Evolutionary conservation across 495 filamentous ascomycete species (phyloP), one percentile per base, ranked within the genome.

Genomic region (Penicillium robsamsonii): DNA sequence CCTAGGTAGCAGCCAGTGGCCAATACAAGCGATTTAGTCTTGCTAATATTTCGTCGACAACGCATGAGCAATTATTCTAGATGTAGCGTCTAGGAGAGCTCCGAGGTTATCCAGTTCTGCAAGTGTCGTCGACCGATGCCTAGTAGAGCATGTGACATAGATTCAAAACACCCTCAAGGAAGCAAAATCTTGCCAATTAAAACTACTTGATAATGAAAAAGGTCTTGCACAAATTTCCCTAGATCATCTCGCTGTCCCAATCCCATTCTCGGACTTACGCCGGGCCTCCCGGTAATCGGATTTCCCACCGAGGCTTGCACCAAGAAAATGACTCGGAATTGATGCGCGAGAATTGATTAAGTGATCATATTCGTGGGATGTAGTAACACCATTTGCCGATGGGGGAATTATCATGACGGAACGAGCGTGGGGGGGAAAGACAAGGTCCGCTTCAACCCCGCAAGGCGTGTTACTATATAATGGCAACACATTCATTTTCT

Each of bases 201-300:
- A 11, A 22, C 17, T n/a, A 20, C 20, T 20, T 22, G 24, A 12
- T 11, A 2, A 22, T 11, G 11, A 43, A 43, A 12, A 43, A 7
- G 41, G 11, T 27, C 25, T 29, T 13, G n/a, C 43, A 46, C 12
- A 17, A 8, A 6, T 15, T 46, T 46, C 6, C 0, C 10, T 9
- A 46, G 44, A 8, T 18, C 44, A 46, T 27, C 25, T 46, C 13
- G 43, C 43, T 17, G 43, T 46, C 15, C 13, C 3, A 45, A 30
- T 29, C 27, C 4, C 44, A 18, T 46, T 18, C 48, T 70, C 68
- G 73, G 73, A 76, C 67, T 68, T 74, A 15, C 65, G 60, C 73
- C 73, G 73, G 58, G 50, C 46, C 12, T 25, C 43, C 37, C 57
- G 70, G 70, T 44, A 60, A 31, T 72, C 70, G 70, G 70, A 61